A percentile compares a stretch with the other conserved stretches of the same genome.
Evolutionary conservation across 148 eudicot genomes (phyloP).

Genomic region (Hydrangea macrophylla): DNA sequence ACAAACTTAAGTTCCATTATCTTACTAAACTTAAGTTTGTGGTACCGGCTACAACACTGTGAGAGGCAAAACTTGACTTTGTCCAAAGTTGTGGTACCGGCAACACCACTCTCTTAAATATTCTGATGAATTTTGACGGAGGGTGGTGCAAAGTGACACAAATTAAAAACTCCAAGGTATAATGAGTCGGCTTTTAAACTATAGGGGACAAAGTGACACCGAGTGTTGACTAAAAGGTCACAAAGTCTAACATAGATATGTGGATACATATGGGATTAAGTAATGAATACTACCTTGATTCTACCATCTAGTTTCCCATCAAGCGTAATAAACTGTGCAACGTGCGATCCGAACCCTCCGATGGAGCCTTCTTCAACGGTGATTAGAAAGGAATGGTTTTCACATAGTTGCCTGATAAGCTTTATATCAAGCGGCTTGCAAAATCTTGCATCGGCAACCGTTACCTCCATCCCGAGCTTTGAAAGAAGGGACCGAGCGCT

Average conservation of each 20-base stretch:
- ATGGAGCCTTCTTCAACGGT: conserved; percentile 92
- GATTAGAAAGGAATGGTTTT: conserved; percentile 68
- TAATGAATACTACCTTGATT: conserved; percentile 60
- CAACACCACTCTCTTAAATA: too few relatives aligned
- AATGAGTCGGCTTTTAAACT: too few relatives aligned
- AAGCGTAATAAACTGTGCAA: conserved; percentile 81
- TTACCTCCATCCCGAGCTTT: conserved; percentile 72
- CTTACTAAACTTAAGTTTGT: too few relatives aligned
- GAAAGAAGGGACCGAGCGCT: conserved; percentile 73
- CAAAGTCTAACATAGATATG: background rate
- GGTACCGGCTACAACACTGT: too few relatives aligned
- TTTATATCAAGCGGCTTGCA: conserved; percentile 93
- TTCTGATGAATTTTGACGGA: too few relatives aligned
- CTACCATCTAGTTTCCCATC: conserved; percentile 89
- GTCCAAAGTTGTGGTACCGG: too few relatives aligned
- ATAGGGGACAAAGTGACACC: too few relatives aligned
- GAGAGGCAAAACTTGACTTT: too few relatives aligned
- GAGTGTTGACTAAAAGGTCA: too few relatives aligned
- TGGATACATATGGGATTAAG: background rate
- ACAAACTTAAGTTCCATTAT: too few relatives aligned
- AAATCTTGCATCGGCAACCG: conserved; percentile 96
- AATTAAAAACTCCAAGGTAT: too few relatives aligned
- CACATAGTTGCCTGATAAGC: conserved; percentile 64
- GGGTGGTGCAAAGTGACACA: too few relatives aligned
- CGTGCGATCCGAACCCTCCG: conserved; percentile 94